Conservation (phyloP, 1,284 basidiomycete species). For the Leccinum fuscescens region DNA sequence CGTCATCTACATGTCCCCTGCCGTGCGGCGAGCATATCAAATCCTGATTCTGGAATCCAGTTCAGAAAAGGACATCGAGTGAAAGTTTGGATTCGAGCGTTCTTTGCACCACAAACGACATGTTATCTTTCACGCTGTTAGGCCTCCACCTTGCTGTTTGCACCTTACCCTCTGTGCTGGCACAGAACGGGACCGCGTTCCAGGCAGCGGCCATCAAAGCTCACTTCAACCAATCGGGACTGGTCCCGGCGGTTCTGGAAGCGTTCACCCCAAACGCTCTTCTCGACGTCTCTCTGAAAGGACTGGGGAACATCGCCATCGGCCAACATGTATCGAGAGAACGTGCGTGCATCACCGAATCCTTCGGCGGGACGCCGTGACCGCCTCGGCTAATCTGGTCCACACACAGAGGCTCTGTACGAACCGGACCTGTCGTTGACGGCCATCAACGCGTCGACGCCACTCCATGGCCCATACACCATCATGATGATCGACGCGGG, state of each 20-base stretch:
- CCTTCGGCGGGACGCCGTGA: background rate
- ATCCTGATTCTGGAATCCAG: slow-evolving; percentile 20
- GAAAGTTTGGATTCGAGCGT: background rate
- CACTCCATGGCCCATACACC: slow-evolving; percentile 53
- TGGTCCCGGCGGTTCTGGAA: slow-evolving; percentile 58
- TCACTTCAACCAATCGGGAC: slow-evolving; percentile 54
- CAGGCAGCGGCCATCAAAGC: slow-evolving; percentile 56
- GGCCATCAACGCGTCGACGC: slow-evolving; percentile 45
- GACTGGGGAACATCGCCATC: slow-evolving; percentile 48
- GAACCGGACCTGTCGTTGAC: slow-evolving; percentile 49
- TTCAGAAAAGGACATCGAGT: background rate
- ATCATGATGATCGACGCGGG: slow-evolving; percentile 72
- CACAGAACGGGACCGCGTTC: slow-evolving; percentile 42
- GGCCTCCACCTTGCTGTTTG: slow-evolving; percentile 39
- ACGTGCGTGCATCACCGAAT: slow-evolving; percentile 41
- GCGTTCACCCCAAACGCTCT: slow-evolving; percentile 57
- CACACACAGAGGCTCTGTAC: slow-evolving; percentile 47
- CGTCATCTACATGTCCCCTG: slow-evolving; percentile 12
- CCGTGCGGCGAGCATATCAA: slow-evolving; percentile 19
- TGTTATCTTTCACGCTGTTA: slow-evolving; percentile 23
- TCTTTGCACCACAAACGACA: slow-evolving; percentile 6
- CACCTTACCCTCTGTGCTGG: slow-evolving; percentile 35
- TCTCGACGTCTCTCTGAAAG: slow-evolving; percentile 51
- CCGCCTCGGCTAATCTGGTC: background rate
- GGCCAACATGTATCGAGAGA: slow-evolving; percentile 59